Evolutionary conservation across 2,329 filamentous ascomycete genomes (phyloP), one percentile per base, ranked within the genome.

Genomic region (Emergomyces pasteurianus): DNA sequence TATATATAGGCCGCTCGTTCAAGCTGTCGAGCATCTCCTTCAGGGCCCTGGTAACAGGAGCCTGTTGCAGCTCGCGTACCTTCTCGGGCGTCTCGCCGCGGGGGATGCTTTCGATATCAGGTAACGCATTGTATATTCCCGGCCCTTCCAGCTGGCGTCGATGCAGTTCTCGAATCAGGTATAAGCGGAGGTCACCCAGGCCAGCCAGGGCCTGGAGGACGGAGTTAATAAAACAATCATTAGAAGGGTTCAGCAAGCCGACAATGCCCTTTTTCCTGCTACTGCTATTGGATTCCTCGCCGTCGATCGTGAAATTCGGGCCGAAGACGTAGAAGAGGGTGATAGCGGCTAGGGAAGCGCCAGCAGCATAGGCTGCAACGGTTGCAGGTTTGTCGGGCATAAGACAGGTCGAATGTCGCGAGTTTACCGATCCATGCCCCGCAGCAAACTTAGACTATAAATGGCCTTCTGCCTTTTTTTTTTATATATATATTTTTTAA

Each of bases 181-280:
- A 99, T 66, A 94, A 76, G 65, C 94, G 86, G 70, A 99, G 79
- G 72, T 97, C 91, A 57, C 88, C 89, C 38, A 97, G 80, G 2
- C 94, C 94, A 16, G 94, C 92, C 50, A 99, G 81, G 8, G 90
- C 91, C 77, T 99, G 94, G 42, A 99, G 83, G 23, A 96, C 88
- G 28, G 91, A 96, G 75, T 99, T 99, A 78, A 97, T 96, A 75
- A 92, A 94, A 78, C 89, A 94, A 74, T 94, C 94, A 75, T 99
- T 99, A 67, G 92, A 94, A 9, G 90, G 86, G 74, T 99, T 99
- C 59, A 81, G 80, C 61, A 97, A 81, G 46, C 94, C 94, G 60
- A 97, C 91, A 50, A 95, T 89, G 62, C 89, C 89, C 71, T 90
- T 92, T 75, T 91, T 94, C 67, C 89, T 86, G 64, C 78, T 77